These are phyloP conservation scores for Trichoderma atrobrunneum DNA, from an alignment of 2,329 filamentous ascomycete species.

Conservation along the genomic window DNA sequence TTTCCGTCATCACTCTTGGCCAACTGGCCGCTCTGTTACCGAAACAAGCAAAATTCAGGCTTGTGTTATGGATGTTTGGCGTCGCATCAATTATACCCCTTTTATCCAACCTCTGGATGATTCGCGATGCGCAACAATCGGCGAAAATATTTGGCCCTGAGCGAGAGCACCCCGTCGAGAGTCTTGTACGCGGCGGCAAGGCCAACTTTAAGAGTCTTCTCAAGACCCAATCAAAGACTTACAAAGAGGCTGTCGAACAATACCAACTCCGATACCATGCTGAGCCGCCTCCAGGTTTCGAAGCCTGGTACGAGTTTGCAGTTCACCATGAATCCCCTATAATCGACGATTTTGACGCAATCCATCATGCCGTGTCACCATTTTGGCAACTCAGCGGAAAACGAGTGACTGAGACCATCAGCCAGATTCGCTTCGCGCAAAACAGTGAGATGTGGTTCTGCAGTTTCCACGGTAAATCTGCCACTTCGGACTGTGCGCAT, in stretches of 20 bases:
- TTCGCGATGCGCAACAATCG: constrained; percentile 22
- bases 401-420: constrained; percentile 32
- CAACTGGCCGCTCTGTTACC: constrained; percentile 35
- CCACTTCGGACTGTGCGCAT: constrained; percentile 35
- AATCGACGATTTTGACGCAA: constrained; percentile 66
- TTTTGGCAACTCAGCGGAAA: constrained; percentile 40
- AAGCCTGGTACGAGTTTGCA: constrained; percentile 76
- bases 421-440: constrained; percentile 23
- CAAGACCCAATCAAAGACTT: constrained; percentile 38
- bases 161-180: constrained; percentile 37
- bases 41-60: constrained; percentile 28
- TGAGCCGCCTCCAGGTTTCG: constrained; percentile 73
- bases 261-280: constrained; percentile 50
- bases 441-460: constrained; percentile 40
- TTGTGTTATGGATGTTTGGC: constrained; percentile 32
- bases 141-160: constrained; percentile 11
- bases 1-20: constrained; percentile 32
- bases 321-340: constrained; percentile 58
- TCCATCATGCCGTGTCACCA: constrained; percentile 40
- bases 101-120: constrained; percentile 28
- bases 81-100: constrained; percentile 34
- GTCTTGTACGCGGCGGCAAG: constrained; percentile 30
- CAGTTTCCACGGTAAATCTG: constrained; percentile 26
- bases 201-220: constrained; percentile 32
- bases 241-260: constrained; percentile 38